phyloP scores from a whole-genome alignment of 495 filamentous ascomycete species.

The Neurospora sp. region DNA sequence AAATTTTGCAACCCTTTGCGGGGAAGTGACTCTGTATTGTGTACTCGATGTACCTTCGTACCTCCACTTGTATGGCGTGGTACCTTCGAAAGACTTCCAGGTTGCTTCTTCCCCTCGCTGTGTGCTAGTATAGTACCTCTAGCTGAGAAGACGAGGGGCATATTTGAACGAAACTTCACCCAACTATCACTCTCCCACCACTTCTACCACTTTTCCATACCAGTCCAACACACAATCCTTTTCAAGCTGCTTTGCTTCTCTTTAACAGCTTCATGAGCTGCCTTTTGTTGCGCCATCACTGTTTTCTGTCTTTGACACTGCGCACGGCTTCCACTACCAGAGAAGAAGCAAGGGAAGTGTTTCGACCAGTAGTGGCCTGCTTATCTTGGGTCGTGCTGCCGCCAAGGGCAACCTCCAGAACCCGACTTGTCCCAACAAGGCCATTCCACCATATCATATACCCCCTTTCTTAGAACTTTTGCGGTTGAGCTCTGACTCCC shows the following conservation, averaged over 20 bases:
- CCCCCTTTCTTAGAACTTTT: background rate
- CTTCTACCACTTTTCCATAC: background rate
- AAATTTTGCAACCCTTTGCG: background rate
- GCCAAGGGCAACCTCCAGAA: conserved; percentile 14
- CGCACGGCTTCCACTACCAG: conserved; percentile 1
- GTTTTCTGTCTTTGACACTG: background rate
- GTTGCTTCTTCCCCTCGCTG: background rate
- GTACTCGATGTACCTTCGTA: background rate
- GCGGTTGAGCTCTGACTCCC: background rate
- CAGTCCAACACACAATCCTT: background rate
- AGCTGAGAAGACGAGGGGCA: background rate
- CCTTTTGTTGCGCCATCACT: background rate
- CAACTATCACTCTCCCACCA: background rate
- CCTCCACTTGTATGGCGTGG: background rate
- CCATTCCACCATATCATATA: conserved; percentile 9
- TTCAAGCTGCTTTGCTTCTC: background rate
- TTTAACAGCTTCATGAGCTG: background rate
- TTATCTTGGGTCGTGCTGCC: conserved; percentile 21
- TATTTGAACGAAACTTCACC: background rate
- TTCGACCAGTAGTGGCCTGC: conserved; percentile 12
- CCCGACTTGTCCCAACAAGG: conserved; percentile 20
- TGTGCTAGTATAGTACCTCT: background rate
- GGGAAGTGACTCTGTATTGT: background rate
- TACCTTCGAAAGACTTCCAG: background rate
- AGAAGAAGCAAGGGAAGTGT: conserved; percentile 13